Evolutionary conservation across 202 grass and related monocot species (phyloP), one percentile per base, ranked within the genome.

Genomic region (Dendrocalamus latiflorus): DNA sequence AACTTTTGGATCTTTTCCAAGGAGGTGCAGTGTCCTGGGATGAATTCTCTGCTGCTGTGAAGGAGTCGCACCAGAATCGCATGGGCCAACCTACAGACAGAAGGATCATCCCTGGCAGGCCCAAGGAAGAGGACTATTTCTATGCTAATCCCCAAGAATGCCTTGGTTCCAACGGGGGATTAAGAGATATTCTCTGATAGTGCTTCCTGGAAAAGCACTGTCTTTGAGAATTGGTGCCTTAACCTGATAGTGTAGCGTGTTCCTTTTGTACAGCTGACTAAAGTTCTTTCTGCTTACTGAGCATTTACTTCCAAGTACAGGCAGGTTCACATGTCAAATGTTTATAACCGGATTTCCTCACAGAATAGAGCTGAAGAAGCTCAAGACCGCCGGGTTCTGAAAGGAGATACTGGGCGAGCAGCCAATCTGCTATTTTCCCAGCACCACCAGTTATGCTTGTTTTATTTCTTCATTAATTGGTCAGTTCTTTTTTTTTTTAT

Each of bases 111-210:
- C 89, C 82, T 72, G 96, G 91, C 7, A 81, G 70, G 57, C 91
- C 93, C 26, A 99, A 99, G 86, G 96, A 99, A 78, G 93, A 99
- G 83, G 93, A 95, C 50, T 93, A 98, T 80, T 95, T 98, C 65
- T 98, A 93, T 22, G 81, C 96, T 49, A 95, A 98, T 70, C 93
- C 93, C 63, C 89, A 93, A 76, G 96, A 98, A 68, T 98, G 93
- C 65, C 71, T 91, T 48, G 85, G 51, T 26, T 68, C 58, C 10
- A 51, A 39, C 1, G 80, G 56, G 65, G 84, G 75, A 26, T 86
- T 84, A 65, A 65, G 55, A 76, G 69, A 87, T 3, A 8, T 84
- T 54, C 70, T 39, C 10, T 83, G 88, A 87, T 64, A 18, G 12
- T 15, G 34, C 48, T 70, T 39, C n/a, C 8, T 25, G 25, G 56